Base-by-base conservation (phyloP, 1,284 basidiomycete genomes). In the Pascua sp. region DNA sequence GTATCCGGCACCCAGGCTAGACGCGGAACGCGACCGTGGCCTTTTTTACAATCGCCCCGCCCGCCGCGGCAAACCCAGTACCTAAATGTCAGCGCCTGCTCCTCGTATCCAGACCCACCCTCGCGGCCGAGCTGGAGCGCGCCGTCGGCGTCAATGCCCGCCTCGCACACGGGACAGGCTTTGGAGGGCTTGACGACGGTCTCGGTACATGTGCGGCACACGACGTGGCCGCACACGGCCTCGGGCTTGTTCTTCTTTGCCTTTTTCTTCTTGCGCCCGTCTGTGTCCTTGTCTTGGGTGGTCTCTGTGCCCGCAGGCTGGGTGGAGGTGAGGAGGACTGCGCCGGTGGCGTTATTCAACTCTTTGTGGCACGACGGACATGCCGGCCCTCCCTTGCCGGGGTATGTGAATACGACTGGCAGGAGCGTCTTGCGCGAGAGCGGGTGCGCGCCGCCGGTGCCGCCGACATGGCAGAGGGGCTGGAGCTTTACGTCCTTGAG, bases 301-400 rank as follows among this genome's bases (percentile, higher is more conserved):
- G 55, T 57, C 11, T 52, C 18, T 2, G 50, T 37, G 2, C 43
- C 42, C 4, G 60, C 60, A 4, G 65, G 62, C 51, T 60, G 55
- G 37, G 64, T 61, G 9, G 72, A 70, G 2, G 66, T 63, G 39
- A 64, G 52, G 80, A 90, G 65, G 68, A 94, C 88, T 64, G 72
- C 84, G 83, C 86, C 79, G 16, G 82, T 81, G 56, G 84, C 88
- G 70, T 94, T 95, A 1, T 88, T 90, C 41, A 96, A 78, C 44
- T 81, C 81, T 73, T 89, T 89, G 70, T 91, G 90, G 78, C 94
- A 97, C 16, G 88, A 88, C 0, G 91, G 91, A 65, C 92, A 97
- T 70, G 91, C 88, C 1, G 88, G 82, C 59, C 67, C 83, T 1
- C 17, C 32, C 15, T 43, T 18, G 2, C 74, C 70, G 36, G 83